Evolutionary conservation across 2,329 filamentous ascomycete genomes (phyloP).

Genomic region (Nemania sp.): DNA sequence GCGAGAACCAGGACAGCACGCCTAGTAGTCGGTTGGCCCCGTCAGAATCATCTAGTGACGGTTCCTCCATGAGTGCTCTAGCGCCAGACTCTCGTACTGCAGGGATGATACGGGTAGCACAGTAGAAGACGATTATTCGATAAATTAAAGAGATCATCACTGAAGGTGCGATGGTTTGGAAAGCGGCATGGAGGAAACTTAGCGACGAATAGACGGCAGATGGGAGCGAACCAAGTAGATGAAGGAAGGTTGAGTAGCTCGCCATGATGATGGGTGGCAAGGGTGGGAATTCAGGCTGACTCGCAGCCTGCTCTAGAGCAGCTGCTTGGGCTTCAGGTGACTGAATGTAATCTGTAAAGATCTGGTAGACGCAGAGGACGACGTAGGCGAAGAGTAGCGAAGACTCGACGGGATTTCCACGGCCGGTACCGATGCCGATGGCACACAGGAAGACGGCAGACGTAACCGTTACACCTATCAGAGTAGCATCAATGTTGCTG

Average conservation of each 20-base stretch:
- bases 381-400: conserved; percentile 96
- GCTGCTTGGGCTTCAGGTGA: conserved; percentile 72
- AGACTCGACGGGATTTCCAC: conserved; percentile 94
- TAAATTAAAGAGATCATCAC: conserved; percentile 96
- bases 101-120: conserved; percentile 94
- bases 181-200: conserved; percentile 88
- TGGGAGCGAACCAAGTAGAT: conserved; percentile 85
- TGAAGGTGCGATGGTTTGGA: conserved; percentile 94
- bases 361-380: conserved; percentile 98
- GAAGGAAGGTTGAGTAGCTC: conserved; percentile 91
- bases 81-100: conserved; percentile 90
- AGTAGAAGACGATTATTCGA: conserved; percentile 94
- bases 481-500: conserved; percentile 88
- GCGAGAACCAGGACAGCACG: conserved; percentile 92
- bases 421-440: conserved; percentile 92
- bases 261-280: conserved; percentile 98
- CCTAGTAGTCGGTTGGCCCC: conserved; percentile 83
- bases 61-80: conserved; percentile 84
- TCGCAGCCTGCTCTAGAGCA: conserved; percentile 60
- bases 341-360: conserved; percentile 97
- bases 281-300: conserved; percentile 92
- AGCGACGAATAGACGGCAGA: conserved; percentile 85
- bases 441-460: conserved; percentile 92
- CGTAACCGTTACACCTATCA: conserved; percentile 93
- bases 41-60: conserved; percentile 86